Evolutionary conservation across 129 eudicot genomes (phyloP).

Genomic region (Pseudognaphalium luteoalbum): DNA sequence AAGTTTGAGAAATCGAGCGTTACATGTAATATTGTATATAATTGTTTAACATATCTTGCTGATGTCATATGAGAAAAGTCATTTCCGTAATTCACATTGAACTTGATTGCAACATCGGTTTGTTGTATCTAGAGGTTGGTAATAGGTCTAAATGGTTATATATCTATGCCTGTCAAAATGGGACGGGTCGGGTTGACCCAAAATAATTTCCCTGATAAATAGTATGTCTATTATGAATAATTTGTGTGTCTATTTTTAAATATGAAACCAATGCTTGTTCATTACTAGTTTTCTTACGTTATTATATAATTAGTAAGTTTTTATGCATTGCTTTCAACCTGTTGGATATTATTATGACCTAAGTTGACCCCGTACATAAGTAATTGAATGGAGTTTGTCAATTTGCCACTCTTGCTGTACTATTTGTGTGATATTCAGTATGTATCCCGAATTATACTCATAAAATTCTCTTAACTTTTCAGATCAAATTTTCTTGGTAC

Average conservation of each 20-base stretch:
- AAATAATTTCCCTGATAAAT: no score
- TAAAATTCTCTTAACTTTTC: slow-evolving; percentile 17
- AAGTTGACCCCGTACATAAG: not conserved
- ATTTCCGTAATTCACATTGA: not conserved
- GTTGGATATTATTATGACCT: not conserved
- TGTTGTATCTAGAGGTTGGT: not conserved
- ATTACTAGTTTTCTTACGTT: no score
- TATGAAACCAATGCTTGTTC: no score
- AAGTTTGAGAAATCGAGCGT: no score
- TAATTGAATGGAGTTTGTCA: not conserved
- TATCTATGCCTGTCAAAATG: not conserved
- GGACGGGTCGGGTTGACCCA: not conserved
- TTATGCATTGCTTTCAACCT: not conserved
- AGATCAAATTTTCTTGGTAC: slow-evolving; percentile 97
- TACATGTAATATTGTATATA: no score
- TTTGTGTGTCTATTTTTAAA: no score
- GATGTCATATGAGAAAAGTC: not conserved
- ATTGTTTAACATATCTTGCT: no score
- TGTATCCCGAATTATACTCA: not conserved
- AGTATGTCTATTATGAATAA: no score
- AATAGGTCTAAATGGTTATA: not conserved
- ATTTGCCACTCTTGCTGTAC: not conserved
- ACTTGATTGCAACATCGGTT: not conserved
- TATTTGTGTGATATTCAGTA: not conserved
- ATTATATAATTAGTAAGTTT: not conserved